Base-by-base conservation (phyloP, 2,329 filamentous ascomycete species). In the Fusarium neocosmosporiellum region DNA sequence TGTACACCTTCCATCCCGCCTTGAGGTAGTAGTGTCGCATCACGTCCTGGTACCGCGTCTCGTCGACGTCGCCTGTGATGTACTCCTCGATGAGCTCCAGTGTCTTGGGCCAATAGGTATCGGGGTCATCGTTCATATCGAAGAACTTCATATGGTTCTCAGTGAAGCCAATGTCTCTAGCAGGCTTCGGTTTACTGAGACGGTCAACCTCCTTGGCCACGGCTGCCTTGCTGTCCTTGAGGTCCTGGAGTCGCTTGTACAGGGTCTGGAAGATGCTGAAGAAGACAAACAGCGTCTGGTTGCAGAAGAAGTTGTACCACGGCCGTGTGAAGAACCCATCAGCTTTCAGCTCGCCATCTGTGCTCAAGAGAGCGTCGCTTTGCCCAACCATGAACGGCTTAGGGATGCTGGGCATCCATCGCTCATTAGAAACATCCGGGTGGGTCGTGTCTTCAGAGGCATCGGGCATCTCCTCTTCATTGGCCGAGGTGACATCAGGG, bases 241-340 rank as follows among this genome's bases (percentile, higher is more conserved):
- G 90, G 69, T 93, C 93, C 71, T 92, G 87, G 16, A 99, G 87
- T 43, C 96, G 91, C 77, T 91, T 90, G 83, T 98, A 98, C 7
- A 99, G 86, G n/a, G 93, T 93, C 79, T 98, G 91, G 81, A 99
- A 96, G 69, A 98, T 92, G 75, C 93, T 94, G 85, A 99, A 93
- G 87, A 99, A 98, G 82, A 96, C 95, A 80, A 95, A 98, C 67
- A 99, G 92, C 5, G 93, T 94, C 77, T 94, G 90, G 81, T 98
- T 98, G 80, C 92, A 92, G 84, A 97, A 99, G 80, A 98, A 90
- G 80, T 96, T 96, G 85, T 94, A 97, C 83, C 90, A 91, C 13
- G 91, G 91, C 54, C 95, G 93, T 74, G 88, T 88, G 83, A 96
- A 97, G 66, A 93, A 91, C 59, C 95, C 93, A 69, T 98, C 94